Conservation (phyloP, 2,329 filamentous ascomycete genomes). For the Lecanosticta acicola region DNA sequence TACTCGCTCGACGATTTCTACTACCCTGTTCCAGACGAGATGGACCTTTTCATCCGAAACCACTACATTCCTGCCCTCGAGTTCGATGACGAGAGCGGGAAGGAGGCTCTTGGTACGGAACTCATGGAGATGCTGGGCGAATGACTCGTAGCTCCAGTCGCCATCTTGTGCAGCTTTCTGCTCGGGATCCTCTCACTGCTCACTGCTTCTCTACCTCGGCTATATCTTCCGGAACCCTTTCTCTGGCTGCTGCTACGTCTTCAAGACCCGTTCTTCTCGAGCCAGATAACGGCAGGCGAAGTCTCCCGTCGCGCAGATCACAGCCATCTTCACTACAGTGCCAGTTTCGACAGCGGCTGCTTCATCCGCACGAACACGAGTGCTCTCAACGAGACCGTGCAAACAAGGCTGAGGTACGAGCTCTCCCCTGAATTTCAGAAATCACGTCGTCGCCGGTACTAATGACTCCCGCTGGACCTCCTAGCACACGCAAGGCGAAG, state of each 20-base stretch:
- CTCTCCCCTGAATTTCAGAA: too few relatives aligned
- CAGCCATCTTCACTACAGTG: too few relatives aligned
- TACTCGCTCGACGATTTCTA: constrained; percentile 36
- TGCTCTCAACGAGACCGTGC: too few relatives aligned
- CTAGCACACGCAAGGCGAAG: background rate
- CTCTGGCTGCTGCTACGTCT: too few relatives aligned
- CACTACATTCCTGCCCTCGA: constrained; percentile 19
- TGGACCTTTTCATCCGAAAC: constrained; percentile 16
- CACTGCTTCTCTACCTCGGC: background rate
- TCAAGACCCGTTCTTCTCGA: too few relatives aligned
- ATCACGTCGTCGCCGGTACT: too few relatives aligned
- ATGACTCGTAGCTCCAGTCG: background rate
- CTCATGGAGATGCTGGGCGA: constrained; percentile 20
- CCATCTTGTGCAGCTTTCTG: background rate
- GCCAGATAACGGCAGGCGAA: too few relatives aligned
- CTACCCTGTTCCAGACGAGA: constrained; percentile 9
- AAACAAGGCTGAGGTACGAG: too few relatives aligned
- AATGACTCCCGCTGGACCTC: background rate
- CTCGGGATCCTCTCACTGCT: background rate
- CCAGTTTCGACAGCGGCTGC: too few relatives aligned
- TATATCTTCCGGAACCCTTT: too few relatives aligned
- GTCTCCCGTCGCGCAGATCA: too few relatives aligned
- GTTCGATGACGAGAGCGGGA: constrained; percentile 18
- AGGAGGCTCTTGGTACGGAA: constrained; percentile 18
- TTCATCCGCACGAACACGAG: too few relatives aligned